phyloP scores from a whole-genome alignment of 2,329 filamentous ascomycete species.

The Phoma sp. region DNA sequence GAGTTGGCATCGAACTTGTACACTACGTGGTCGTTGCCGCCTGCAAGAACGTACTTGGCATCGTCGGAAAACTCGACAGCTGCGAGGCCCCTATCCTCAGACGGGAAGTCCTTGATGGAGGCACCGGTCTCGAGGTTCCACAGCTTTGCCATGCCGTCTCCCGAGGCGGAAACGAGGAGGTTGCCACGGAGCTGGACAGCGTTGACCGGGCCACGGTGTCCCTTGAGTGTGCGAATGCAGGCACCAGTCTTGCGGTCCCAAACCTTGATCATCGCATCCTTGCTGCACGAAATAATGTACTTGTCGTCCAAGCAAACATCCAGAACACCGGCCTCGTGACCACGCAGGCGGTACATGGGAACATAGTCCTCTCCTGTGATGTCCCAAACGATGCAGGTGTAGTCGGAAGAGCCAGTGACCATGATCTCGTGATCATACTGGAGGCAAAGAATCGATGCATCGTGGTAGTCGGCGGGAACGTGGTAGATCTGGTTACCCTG shows the following conservation, averaged over 20 bases:
- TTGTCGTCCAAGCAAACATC: conserved; percentile 92
- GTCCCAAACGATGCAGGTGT: conserved; percentile 89
- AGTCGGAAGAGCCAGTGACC: conserved; percentile 93
- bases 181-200: conserved; percentile 94
- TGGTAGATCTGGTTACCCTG: conserved; percentile 56
- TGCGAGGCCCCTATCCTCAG: conserved; percentile 90
- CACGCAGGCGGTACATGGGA: conserved; percentile 76
- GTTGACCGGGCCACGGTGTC: conserved; percentile 92
- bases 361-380: conserved; percentile 69
- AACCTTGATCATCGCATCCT: conserved; percentile 91
- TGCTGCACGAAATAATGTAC: conserved; percentile 96
- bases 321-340: conserved; percentile 86
- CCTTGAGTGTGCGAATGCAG: conserved; percentile 78
- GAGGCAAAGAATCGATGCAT: conserved; percentile 90
- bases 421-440: conserved; percentile 94
- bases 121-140: conserved; percentile 93
- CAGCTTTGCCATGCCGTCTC: conserved; percentile 89
- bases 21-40: conserved; percentile 93
- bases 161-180: conserved; percentile 89
- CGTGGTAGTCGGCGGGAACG: conserved; percentile 69
- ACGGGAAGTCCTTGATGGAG: conserved; percentile 86
- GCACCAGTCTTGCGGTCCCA: conserved; percentile 85
- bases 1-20: conserved; percentile 96
- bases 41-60: conserved; percentile 88
- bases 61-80: conserved; percentile 97